Evolutionary conservation across 495 filamentous ascomycete species (phyloP).

Genomic region (Tuber aestivum): DNA sequence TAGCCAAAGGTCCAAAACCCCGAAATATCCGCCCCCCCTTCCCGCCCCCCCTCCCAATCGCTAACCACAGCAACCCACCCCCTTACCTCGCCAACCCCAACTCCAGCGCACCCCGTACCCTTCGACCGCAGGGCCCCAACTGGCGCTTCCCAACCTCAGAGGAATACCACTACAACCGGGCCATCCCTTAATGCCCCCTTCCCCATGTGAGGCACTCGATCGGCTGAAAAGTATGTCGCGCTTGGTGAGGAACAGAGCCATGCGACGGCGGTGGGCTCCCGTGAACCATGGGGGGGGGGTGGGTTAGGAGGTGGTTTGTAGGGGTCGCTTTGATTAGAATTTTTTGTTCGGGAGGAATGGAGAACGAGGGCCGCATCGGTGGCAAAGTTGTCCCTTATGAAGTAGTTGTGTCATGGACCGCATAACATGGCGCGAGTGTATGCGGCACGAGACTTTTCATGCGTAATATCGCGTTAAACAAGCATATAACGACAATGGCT

Average conservation of each 20-base stretch:
- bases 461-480: neutral
- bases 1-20: too few relatives aligned
- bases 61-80: neutral
- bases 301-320: conserved; percentile 23
- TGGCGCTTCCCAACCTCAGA: neutral
- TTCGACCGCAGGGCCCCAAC: neutral
- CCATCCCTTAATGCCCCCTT: conserved; percentile 18
- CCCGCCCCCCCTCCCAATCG: neutral
- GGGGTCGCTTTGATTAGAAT: conserved; percentile 16
- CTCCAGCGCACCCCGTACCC: neutral
- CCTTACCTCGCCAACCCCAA: neutral
- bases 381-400: neutral
- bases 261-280: conserved; percentile 30
- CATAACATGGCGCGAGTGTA: neutral
- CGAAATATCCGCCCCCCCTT: too few relatives aligned
- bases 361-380: neutral
- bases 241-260: conserved; percentile 34
- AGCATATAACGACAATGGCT: neutral
- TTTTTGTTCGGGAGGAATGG: neutral
- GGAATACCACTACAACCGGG: conserved; percentile 11
- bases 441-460: neutral
- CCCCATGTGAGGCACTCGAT: conserved; percentile 33
- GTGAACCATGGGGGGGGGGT: conserved; percentile 30
- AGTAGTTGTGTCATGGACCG: neutral
- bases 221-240: conserved; percentile 16